Evolutionary conservation across 208 protist genomes (phyloP), one percentile per base, ranked within the genome.

Genomic region (Leishmania amazonensis): DNA sequence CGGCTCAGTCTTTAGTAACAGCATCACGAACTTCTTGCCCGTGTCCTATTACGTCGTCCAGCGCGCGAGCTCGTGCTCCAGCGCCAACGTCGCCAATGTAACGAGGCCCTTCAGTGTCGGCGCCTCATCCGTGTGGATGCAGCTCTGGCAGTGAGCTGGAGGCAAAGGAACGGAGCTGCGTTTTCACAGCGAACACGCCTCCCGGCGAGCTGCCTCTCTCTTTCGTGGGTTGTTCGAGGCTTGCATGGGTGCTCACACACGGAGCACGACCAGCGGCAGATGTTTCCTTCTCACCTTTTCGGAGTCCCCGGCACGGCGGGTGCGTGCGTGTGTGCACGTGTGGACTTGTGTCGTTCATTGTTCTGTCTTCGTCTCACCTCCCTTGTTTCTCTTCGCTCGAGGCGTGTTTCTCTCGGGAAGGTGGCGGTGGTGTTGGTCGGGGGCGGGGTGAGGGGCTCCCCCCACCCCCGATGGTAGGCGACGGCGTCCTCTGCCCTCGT

Each of bases 11-110:
- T 65, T 31, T 4, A 81, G 76, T 62, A 68, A 75, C 42, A 24
- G 64, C 40, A 65, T 85, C 21, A n/a, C 40, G n/a, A 85, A 85
- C 70, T 85, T 81, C 57, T 40, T 85, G 60, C 81, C 76, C 0
- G 45, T 79, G 21, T 75, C 81, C 42, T 85, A 81, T 53, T 85
- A 85, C 75, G 60, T 78, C 8, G 47, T 85, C 15, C 67, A 79
- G 76, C 53, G 60, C 17, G 65, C 75, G 17, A 57, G 35, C 13
- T 11, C 57, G 13, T 85, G 81, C 71, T 81, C 76, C 38, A 58
- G 45, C 15, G 21, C 53, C 1, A 42, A 71, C 31, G 67, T 35
- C 9, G 81, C 81, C 70, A 80, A 74, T 28, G 76, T 85, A 42
- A 80, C 76, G 64, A 76, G 21, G 1, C 72, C 64, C 4, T 85